Evolutionary conservation across 1,284 basidiomycete genomes (phyloP).

Genomic region (Malassezia pachydermatis): DNA sequence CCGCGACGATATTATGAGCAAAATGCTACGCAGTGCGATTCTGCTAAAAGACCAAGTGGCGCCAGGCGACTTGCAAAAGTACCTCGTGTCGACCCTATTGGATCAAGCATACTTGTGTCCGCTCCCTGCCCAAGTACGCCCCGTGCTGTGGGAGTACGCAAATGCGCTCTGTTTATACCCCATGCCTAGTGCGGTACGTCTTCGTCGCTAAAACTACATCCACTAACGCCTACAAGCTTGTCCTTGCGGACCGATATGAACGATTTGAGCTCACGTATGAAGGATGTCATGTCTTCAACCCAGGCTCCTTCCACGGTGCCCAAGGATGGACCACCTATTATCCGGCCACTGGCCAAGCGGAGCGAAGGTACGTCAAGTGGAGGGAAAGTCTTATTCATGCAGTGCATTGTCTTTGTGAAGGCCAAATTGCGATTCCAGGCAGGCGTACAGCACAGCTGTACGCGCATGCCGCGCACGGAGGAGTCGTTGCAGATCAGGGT

Average conservation of each 20-base stretch:
- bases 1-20: conserved; percentile 82
- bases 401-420: background rate
- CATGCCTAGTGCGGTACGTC: conserved; percentile 72
- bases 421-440: background rate
- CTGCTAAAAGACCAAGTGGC: conserved; percentile 30
- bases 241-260: conserved; percentile 95
- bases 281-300: conserved; percentile 97
- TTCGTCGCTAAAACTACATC: no score
- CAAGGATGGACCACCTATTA: conserved; percentile 48
- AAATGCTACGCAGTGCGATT: conserved; percentile 71
- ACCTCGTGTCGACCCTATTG: conserved; percentile 46
- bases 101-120: conserved; percentile 62
- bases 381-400: background rate
- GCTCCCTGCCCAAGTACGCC: conserved; percentile 64
- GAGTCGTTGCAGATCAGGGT: background rate
- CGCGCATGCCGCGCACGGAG: conserved; percentile 11
- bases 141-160: conserved; percentile 81
- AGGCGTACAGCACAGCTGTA: background rate
- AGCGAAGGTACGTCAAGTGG: conserved; percentile 27
- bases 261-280: conserved; percentile 93
- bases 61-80: conserved; percentile 32
- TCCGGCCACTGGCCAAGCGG: conserved; percentile 39
- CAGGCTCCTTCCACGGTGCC: conserved; percentile 55
- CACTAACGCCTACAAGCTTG: conserved; percentile 54
- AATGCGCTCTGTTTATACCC: conserved; percentile 87